Evolutionary conservation across 148 eudicot species (phyloP).

Genomic region (Rhododendron ovatum): DNA sequence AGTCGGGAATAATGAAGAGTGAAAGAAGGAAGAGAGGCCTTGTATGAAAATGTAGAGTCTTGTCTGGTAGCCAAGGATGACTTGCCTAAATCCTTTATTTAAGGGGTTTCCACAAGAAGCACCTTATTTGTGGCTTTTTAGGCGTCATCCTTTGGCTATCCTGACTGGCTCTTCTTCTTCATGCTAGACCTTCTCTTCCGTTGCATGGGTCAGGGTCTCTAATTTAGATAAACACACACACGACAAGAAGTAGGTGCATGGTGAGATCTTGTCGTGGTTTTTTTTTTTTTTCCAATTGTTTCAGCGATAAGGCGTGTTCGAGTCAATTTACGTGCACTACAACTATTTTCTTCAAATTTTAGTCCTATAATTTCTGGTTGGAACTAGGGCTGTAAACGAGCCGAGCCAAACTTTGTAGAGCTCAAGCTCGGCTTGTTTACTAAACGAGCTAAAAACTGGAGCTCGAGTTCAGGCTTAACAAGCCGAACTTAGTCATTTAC

Average conservation of each 20-base stretch:
- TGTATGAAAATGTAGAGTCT: conserved; percentile 10
- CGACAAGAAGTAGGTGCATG: neutral
- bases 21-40: conserved; percentile 12
- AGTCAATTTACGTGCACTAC: neutral
- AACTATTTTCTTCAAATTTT: neutral
- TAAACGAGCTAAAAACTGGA: too few species aligned
- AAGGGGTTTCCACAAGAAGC: neutral
- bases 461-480: too few species aligned
- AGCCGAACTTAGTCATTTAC: too few species aligned
- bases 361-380: neutral
- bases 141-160: conserved; percentile 5
- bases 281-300: neutral
- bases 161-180: conserved; percentile 7
- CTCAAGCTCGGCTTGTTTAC: too few species aligned
- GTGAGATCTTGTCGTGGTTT: neutral
- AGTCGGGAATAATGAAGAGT: neutral
- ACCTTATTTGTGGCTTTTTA: neutral
- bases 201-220: neutral
- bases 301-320: too few species aligned
- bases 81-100: conserved; percentile 5
- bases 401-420: too few species aligned
- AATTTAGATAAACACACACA: neutral
- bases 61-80: conserved; percentile 16
- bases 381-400: too few species aligned
- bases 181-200: conserved; percentile 11